phyloP scores from a whole-genome alignment of 371 early-diverging fungal genomes.

The Mucor mucedo region DNA sequence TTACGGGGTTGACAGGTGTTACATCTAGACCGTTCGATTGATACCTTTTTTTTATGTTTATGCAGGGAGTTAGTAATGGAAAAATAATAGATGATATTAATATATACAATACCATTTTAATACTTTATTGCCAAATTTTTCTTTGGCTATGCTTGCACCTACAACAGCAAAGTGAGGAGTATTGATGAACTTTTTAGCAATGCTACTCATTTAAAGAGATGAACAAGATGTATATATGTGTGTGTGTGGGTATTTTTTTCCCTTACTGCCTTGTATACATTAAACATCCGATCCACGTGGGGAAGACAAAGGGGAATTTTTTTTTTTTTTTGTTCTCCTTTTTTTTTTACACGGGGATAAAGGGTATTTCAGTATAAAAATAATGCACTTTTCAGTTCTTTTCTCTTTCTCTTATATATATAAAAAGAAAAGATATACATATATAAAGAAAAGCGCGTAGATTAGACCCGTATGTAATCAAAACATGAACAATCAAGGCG shows the following conservation, averaged over 20 bases:
- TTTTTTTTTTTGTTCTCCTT: neutral
- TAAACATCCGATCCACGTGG: slow-evolving; percentile 1
- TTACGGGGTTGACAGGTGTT: slow-evolving; percentile 55
- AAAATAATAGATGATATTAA: neutral
- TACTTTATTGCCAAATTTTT: slow-evolving; percentile 84
- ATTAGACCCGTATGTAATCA: slow-evolving; percentile 3
- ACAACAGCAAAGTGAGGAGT: slow-evolving; percentile 69
- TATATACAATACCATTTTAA: slow-evolving; percentile 64
- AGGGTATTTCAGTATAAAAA: no score
- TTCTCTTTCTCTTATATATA: neutral
- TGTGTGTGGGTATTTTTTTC: neutral
- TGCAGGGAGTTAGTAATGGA: slow-evolving; percentile 7
- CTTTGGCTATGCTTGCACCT: slow-evolving; percentile 70
- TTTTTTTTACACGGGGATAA: slow-evolving; percentile 1
- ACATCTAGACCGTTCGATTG: slow-evolving; percentile 44
- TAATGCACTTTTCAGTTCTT: neutral
- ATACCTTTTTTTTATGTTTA: slow-evolving; percentile 38
- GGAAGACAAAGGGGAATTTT: neutral
- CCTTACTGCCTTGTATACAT: neutral
- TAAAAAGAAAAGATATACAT: neutral
- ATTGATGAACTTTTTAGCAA: slow-evolving; percentile 36
- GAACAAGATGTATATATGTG: neutral
- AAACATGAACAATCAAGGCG: slow-evolving; percentile 6
- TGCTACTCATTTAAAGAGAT: neutral
- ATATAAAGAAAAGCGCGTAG: neutral